Base-by-base conservation (phyloP, 805 yeast genomes). In the Phaffomyces antillensis region DNA sequence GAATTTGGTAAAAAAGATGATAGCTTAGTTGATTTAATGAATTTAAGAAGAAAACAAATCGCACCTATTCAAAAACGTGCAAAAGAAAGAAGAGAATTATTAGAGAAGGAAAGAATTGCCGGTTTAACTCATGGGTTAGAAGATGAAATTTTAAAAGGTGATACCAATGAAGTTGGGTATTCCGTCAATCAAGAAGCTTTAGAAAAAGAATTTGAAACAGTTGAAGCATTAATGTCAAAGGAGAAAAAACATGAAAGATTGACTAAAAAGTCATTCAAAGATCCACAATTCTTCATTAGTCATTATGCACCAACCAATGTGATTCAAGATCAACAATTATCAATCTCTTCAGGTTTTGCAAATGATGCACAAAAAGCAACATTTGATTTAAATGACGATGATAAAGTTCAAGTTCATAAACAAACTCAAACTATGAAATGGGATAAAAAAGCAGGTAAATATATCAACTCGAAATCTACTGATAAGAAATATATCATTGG, bases 391-490 rank as follows among this genome's bases (percentile, higher is more conserved):
- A 82, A 75, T 47, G 89, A 86, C 55, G 96, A 89, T 50, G 79
- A 76, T 49, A 85, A 82, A 54, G 74, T 79, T 37, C 81, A 76
- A 58, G 76, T 67, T 40, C 82, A 83, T 62, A 80, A 74, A 48
- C 90, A 83, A 60, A 70, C 74, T 4, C 78, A 76, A 40, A 79
- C 81, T 20, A 82, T 85, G 74, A 76, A 78, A 60, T 91, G 99
- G 99, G 97, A 91, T 67, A 86, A 77, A 65, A 87, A 88, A 76
- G 83, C 86, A 64, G 93, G 95, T 58, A 88, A 88, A 52, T 91
- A 86, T 64, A 76, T 90, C 59, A 86, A 86, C 62, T 73, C 86
- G 17, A 81, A 77, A 56, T 86, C 93, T 51, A 70, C 82, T 18
- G 95, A 87, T 58, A 77, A 83, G 66, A 90, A 87, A 67, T 91